A percentile compares a stretch with the other conserved stretches of the same genome.
Evolutionary conservation across 768 basidiomycete species (phyloP).

Genomic region (Mycena vulgaris): DNA sequence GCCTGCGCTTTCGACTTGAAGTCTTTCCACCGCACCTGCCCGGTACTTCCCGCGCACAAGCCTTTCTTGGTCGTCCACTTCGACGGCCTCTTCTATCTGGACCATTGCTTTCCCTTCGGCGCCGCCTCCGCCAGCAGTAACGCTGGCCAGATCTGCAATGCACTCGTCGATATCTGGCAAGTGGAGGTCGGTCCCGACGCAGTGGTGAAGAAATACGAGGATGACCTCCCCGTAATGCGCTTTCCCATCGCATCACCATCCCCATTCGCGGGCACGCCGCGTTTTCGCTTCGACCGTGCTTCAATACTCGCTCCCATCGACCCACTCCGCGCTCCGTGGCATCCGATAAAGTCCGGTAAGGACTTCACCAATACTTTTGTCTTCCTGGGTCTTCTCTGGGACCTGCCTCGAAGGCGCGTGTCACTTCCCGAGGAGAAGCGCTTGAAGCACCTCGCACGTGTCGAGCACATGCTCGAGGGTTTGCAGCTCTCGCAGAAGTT

Average conservation of each 20-base stretch:
- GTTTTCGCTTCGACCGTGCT: slow-evolving; percentile 29
- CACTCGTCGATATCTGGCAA: slow-evolving; percentile 29
- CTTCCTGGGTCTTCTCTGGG: slow-evolving; percentile 51
- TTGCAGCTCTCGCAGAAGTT: background rate
- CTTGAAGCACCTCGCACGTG: slow-evolving; percentile 38
- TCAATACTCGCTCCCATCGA: slow-evolving; percentile 27
- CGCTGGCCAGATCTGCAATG: slow-evolving; percentile 38
- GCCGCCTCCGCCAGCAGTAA: slow-evolving; percentile 35
- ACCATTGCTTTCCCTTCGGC: slow-evolving; percentile 42
- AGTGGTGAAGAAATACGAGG: slow-evolving; percentile 33
- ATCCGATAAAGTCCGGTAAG: slow-evolving; percentile 37
- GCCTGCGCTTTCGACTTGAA: slow-evolving; percentile 39
- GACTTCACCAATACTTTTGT: slow-evolving; percentile 35
- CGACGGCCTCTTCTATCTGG: slow-evolving; percentile 24
- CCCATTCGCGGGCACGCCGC: background rate
- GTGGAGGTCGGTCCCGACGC: background rate
- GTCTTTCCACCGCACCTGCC: no score
- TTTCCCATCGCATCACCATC: background rate
- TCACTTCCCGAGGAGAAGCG: slow-evolving; percentile 46
- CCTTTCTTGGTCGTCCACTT: slow-evolving; percentile 34
- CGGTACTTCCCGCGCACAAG: slow-evolving; percentile 36
- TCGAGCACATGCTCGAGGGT: background rate
- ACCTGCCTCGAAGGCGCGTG: slow-evolving; percentile 41
- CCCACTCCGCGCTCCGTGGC: slow-evolving; percentile 44
- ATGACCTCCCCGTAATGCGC: slow-evolving; percentile 19